These are phyloP conservation scores for Sporormia fimetaria DNA, from an alignment of 495 filamentous ascomycete genomes.

Conservation along the genomic window DNA sequence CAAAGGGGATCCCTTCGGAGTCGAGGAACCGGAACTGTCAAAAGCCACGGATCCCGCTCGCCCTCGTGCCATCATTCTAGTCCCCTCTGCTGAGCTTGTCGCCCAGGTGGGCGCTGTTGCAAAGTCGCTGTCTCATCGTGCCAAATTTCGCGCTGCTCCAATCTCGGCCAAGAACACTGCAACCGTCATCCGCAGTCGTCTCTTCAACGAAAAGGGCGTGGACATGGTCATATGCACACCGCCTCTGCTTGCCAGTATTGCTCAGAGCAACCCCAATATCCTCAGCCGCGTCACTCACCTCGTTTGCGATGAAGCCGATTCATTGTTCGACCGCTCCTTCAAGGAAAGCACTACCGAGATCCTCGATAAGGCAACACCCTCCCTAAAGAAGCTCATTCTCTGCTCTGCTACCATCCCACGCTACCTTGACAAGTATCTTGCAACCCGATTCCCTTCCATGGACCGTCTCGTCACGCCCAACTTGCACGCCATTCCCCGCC, in stretches of 20 bases:
- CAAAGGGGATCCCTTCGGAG: constrained; percentile 37
- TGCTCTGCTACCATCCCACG: constrained; percentile 94
- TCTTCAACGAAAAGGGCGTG: constrained; percentile 71
- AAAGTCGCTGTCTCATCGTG: constrained; percentile 67
- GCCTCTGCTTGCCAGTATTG: constrained; percentile 75
- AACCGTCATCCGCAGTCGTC: constrained; percentile 69
- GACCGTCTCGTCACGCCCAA: constrained; percentile 82
- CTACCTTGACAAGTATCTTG: constrained; percentile 72
- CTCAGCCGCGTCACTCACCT: constrained; percentile 78
- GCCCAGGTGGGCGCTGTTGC: constrained; percentile 66
- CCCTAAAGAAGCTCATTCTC: constrained; percentile 77
- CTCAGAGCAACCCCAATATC: constrained; percentile 74
- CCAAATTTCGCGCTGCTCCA: constrained; percentile 68
- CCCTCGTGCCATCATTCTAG: constrained; percentile 72
- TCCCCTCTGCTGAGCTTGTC: constrained; percentile 94
- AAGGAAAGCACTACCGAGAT: constrained; percentile 67
- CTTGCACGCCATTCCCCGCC: constrained; percentile 85
- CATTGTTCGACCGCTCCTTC: constrained; percentile 87
- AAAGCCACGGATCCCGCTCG: constrained; percentile 63
- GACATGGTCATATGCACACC: constrained; percentile 83
- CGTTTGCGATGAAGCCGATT: constrained; percentile 89
- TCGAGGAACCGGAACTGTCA: constrained; percentile 46
- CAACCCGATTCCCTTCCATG: constrained; percentile 69
- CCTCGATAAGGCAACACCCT: constrained; percentile 63
- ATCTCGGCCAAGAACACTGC: constrained; percentile 66